Evolutionary conservation across 73 alveolate genomes (phyloP).

Genomic region (Paramecium sonneborni): DNA sequence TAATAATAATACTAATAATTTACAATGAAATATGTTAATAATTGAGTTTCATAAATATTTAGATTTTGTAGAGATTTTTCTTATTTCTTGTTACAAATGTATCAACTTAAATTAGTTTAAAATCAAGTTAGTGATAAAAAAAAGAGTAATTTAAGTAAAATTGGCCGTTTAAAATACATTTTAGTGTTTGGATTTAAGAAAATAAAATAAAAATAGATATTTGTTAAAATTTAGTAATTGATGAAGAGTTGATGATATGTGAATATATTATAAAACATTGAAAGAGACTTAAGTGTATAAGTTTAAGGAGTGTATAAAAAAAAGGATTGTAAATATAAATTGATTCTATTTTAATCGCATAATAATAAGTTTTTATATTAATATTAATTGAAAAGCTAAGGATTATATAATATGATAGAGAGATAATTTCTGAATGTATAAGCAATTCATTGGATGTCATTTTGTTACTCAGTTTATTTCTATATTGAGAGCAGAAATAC

Average conservation of each 20-base stretch:
- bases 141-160: too few relatives aligned
- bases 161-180: too few relatives aligned
- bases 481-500: neutral
- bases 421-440: neutral
- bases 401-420: neutral
- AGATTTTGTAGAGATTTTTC: too few relatives aligned
- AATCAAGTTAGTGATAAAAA: too few relatives aligned
- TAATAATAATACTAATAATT: neutral
- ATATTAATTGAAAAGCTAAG: neutral
- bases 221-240: too few relatives aligned
- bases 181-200: too few relatives aligned
- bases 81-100: too few relatives aligned
- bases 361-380: neutral
- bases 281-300: too few relatives aligned
- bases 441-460: neutral
- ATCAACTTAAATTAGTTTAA: too few relatives aligned
- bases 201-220: too few relatives aligned
- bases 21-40: neutral
- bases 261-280: too few relatives aligned
- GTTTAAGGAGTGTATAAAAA: neutral
- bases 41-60: neutral
- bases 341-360: neutral
- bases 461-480: neutral
- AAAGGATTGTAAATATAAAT: neutral
- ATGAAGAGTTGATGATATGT: too few relatives aligned